Evolutionary conservation across 352 stramenopile species (phyloP), one percentile per base, ranked within the genome.

Genomic region (Pythium dissotocum): DNA sequence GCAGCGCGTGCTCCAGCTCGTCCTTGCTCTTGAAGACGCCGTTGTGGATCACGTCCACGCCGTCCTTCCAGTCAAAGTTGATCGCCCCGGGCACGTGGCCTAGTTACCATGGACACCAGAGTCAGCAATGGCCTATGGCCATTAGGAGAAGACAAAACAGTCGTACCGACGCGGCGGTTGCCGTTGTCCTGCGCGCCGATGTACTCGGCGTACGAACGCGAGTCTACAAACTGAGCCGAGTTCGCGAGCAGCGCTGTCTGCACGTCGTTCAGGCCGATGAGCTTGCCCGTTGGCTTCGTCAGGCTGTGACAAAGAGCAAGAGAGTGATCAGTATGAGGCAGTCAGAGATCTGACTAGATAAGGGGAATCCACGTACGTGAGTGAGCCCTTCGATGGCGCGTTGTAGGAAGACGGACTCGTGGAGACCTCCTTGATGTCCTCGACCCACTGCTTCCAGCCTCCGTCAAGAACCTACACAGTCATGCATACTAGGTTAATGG

Each of bases 31-130:
- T 90, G 62, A 94, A 94, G 51, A 72, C 72, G 18, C 82, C 84
- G 52, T 81, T 83, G 12, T 62, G 56, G 2, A 60, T 52, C 32
- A 77, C 63, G 60, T 94, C 76, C 4, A 94, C 72, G 4, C 64
- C 80, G 40, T 90, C 75, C 54, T 73, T 75, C 86, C 86, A 94
- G 49, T 94, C 86, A 32, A 90, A 90, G 60, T 91, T 78, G 26
- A 93, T 66, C 32, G 86, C 86, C 7, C 86, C 75, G 32, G 86
- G 86, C 0, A 94, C 71, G 56, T 90, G 86, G 21, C 86, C 84
- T 65, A 61, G 0, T 28, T 55, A 18, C 21, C 4, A 59, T 16
- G 21, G 21, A 24, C 21, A 24, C 21, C 21, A 24, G 21, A 24
- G 21, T 24, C 21, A 24, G 21, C 21, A 24, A 24, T 24, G 21